Evolutionary conservation across 306 rosid species (phyloP).

Genomic region (Sophora flavescens): DNA sequence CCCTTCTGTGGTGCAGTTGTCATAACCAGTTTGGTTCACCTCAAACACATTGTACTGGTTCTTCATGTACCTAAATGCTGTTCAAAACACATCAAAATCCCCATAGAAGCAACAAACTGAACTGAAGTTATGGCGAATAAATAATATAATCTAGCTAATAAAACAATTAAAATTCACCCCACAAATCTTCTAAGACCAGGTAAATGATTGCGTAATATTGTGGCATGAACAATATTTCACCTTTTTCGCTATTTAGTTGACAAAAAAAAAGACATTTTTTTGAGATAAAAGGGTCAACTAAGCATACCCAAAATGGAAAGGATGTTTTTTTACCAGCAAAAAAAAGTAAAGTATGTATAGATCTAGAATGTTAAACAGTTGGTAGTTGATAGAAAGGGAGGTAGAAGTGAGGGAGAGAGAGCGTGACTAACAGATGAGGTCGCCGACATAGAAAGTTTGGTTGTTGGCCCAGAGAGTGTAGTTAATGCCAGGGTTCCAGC

Average conservation of each 20-base stretch:
- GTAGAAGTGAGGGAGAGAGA: no score
- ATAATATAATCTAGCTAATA: not conserved
- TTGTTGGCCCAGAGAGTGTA: constrained; percentile 85
- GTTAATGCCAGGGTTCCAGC: constrained; percentile 79
- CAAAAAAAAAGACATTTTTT: not conserved
- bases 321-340: no score
- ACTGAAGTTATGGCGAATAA: not conserved
- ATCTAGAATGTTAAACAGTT: not conserved
- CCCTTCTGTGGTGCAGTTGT: constrained; percentile 85
- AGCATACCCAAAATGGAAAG: not conserved
- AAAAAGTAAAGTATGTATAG: constrained; percentile 14
- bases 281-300: not conserved
- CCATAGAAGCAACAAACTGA: not conserved
- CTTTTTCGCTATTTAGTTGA: no score
- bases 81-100: not conserved
- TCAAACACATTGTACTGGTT: constrained; percentile 90
- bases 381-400: no score
- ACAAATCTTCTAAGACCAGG: not conserved
- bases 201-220: not conserved
- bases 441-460: constrained; percentile 79
- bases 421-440: constrained; percentile 53
- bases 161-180: not conserved
- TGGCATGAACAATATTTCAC: not conserved
- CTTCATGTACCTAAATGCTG: constrained; percentile 91
- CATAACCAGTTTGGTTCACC: constrained; percentile 92